A percentile compares a stretch with the other conserved stretches of the same genome.
phyloP scores from a whole-genome alignment of 1,284 basidiomycete genomes.

The Rhodofomes roseus region DNA sequence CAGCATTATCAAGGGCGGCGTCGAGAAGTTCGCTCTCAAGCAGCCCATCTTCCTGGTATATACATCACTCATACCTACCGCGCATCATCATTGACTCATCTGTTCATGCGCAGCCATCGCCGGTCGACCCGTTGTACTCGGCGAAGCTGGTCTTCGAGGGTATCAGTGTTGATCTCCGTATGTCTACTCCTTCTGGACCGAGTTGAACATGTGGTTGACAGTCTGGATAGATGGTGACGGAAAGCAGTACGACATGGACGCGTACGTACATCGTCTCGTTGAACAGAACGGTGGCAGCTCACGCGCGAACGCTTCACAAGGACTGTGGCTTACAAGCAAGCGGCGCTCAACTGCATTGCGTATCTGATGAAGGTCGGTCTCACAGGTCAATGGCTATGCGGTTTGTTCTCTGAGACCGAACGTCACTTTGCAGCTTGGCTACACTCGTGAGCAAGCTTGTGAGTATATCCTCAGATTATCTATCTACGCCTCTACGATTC shows the following conservation, averaged over 20 bases:
- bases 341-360: conserved; percentile 70
- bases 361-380: conserved; percentile 65
- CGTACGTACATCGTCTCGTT: conserved; percentile 37
- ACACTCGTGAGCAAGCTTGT: conserved; percentile 74
- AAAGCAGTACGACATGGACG: conserved; percentile 76
- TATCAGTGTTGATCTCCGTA: conserved; percentile 68
- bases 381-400: neutral
- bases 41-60: conserved; percentile 71
- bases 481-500: neutral
- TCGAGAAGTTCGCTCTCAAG: conserved; percentile 72
- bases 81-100: neutral
- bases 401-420: neutral
- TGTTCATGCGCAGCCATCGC: conserved; percentile 50
- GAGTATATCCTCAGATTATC: conserved; percentile 19
- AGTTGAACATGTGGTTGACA: neutral
- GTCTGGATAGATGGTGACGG: conserved; percentile 59
- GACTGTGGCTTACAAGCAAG: conserved; percentile 77
- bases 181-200: conserved; percentile 17
- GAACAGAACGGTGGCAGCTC: neutral
- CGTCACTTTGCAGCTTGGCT: conserved; percentile 44
- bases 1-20: conserved; percentile 71
- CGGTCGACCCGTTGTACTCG: conserved; percentile 71
- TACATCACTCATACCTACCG: neutral
- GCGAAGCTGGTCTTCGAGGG: conserved; percentile 73
- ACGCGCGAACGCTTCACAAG: conserved; percentile 26